phyloP scores from a whole-genome alignment of 2,329 filamentous ascomycete species.

The Ophiostoma quercus region DNA sequence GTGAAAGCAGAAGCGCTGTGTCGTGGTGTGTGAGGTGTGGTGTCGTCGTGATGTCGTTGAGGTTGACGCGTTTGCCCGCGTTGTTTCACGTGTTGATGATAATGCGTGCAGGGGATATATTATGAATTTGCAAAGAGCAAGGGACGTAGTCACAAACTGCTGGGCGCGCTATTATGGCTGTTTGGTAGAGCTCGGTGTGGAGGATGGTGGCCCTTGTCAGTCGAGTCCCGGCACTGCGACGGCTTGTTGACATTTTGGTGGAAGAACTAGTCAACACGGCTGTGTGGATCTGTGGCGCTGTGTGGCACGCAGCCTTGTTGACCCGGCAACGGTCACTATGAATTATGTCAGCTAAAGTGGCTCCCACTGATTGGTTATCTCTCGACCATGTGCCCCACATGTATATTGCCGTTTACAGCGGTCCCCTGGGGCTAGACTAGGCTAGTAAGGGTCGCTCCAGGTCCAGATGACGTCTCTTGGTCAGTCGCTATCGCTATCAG shows the following conservation, averaged over 20 bases:
- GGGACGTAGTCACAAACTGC: background rate
- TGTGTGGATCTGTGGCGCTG: constrained; percentile 5
- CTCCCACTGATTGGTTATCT: background rate
- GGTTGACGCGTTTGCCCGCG: constrained; percentile 10
- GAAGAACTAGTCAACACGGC: constrained; percentile 17
- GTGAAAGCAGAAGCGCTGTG: no score
- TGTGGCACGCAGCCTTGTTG: background rate
- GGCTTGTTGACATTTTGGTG: constrained; percentile 20
- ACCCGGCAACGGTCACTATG: background rate
- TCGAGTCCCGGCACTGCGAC: background rate
- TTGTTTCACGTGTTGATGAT: constrained; percentile 12
- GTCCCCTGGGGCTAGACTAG: constrained; percentile 7
- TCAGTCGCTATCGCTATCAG: constrained; percentile 12
- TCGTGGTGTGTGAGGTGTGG: background rate
- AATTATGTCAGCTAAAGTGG: background rate
- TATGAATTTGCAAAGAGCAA: background rate
- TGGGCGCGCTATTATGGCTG: background rate
- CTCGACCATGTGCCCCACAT: background rate
- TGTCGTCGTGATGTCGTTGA: background rate
- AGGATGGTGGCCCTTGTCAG: constrained; percentile 8
- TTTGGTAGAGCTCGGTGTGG: constrained; percentile 8
- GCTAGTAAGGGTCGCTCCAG: constrained; percentile 12
- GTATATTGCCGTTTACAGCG: background rate
- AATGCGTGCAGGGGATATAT: constrained; percentile 2
- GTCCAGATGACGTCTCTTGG: constrained; percentile 16